Percentiles rank a stretch among this genome's conserved stretches.
These are phyloP conservation scores for Podospora conica DNA, from an alignment of 495 filamentous ascomycete species.

Conservation along the genomic window DNA sequence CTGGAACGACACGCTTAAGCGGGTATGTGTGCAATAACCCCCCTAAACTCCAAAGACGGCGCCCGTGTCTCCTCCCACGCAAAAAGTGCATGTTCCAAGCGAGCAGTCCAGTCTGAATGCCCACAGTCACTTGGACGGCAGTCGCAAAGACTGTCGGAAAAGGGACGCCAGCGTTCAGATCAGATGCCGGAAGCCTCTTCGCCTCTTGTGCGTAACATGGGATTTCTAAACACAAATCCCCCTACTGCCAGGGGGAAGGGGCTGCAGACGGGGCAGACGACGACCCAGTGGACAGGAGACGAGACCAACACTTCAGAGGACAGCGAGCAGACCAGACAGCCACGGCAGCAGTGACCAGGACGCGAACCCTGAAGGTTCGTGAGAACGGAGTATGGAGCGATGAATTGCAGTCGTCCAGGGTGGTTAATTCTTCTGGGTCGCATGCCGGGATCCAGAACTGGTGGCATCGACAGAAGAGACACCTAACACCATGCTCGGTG, in stretches of 20 bases:
- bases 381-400: not conserved
- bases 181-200: constrained; percentile 9
- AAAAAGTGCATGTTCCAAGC: constrained; percentile 23
- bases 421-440: constrained; percentile 23
- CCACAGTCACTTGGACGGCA: constrained; percentile 19
- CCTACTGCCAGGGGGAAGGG: constrained; percentile 9
- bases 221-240: constrained; percentile 13
- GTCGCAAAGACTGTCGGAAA: constrained; percentile 22
- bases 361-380: not conserved
- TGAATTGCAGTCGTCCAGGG: not conserved
- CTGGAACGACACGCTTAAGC: constrained; percentile 5
- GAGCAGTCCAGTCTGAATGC: constrained; percentile 13
- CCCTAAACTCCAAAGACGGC: constrained; percentile 19
- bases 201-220: constrained; percentile 24
- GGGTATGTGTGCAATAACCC: constrained; percentile 33
- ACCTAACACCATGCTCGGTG: too few relatives aligned
- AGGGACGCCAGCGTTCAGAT: constrained; percentile 15
- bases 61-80: constrained; percentile 20
- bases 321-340: not conserved
- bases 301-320: constrained; percentile 1
- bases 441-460: constrained; percentile 14
- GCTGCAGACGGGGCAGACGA: constrained; percentile 13
- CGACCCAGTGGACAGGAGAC: constrained; percentile 7
- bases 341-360: not conserved
- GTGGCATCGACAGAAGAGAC: not conserved